Conservation (phyloP, 371 early-diverging fungal genomes). For the Mortierella sp. region DNA sequence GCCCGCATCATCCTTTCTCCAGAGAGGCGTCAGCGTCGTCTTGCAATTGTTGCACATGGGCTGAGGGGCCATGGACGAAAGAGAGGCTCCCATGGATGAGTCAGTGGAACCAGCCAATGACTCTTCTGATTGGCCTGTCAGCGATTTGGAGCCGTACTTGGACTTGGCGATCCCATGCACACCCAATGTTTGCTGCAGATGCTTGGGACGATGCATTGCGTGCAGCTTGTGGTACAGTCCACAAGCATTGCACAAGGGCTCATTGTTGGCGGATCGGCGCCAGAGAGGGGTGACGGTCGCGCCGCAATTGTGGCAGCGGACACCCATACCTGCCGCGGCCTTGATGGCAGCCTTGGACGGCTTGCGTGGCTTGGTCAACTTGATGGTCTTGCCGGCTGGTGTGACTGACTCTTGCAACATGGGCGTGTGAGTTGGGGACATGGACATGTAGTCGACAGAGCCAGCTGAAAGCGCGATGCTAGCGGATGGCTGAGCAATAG, state of each 20-base stretch:
- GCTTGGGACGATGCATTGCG: slow-evolving; percentile 70
- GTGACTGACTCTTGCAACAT: not conserved
- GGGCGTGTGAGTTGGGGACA: slow-evolving; percentile 38
- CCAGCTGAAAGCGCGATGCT: not conserved
- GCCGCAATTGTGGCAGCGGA: slow-evolving; percentile 86
- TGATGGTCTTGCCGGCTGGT: slow-evolving; percentile 15
- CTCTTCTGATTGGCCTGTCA: slow-evolving; percentile 50
- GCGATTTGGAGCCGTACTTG: slow-evolving; percentile 19
- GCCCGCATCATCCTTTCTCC: slow-evolving; percentile 91
- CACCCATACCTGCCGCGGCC: slow-evolving; percentile 51
- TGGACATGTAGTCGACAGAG: slow-evolving; percentile 23
- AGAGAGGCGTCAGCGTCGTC: slow-evolving; percentile 92
- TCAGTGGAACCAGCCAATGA: slow-evolving; percentile 14
- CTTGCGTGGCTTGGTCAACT: slow-evolving; percentile 35
- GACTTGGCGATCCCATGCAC: slow-evolving; percentile 15
- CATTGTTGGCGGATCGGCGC: slow-evolving; percentile 88
- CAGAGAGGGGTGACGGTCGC: slow-evolving; percentile 94
- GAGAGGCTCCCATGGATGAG: slow-evolving; percentile 12
- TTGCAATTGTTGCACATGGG: slow-evolving; percentile 87
- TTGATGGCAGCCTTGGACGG: slow-evolving; percentile 44
- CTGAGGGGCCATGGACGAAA: slow-evolving; percentile 29
- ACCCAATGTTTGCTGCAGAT: slow-evolving; percentile 31
- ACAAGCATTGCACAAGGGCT: slow-evolving; percentile 96
- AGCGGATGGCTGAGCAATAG: not conserved
- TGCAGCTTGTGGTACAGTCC: slow-evolving; percentile 94